These are phyloP conservation scores for Colletotrichum camelliae DNA, from an alignment of 2,329 filamentous ascomycete genomes.

Conservation along the genomic window DNA sequence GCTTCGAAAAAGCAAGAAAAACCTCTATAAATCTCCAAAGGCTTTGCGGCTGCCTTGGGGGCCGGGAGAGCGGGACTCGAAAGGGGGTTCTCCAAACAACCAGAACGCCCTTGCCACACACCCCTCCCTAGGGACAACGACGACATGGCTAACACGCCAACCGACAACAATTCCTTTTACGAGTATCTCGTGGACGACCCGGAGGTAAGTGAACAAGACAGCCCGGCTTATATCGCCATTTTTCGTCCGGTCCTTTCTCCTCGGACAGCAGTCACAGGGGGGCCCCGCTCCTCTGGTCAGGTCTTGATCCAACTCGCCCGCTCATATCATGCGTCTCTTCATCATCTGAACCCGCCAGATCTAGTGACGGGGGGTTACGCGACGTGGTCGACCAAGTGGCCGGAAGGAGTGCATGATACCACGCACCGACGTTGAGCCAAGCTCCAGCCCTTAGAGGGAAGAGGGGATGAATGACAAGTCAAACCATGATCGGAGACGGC, in stretches of 20 bases:
- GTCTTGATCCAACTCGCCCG: neutral
- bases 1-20: neutral
- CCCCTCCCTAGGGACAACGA: neutral
- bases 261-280: neutral
- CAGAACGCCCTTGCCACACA: neutral
- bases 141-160: constrained; percentile 12
- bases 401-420: neutral
- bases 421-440: neutral
- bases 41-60: neutral
- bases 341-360: neutral
- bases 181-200: constrained; percentile 14
- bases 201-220: constrained; percentile 10
- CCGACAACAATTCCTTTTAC: constrained; percentile 3
- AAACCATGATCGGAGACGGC: neutral
- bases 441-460: neutral
- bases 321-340: neutral
- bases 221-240: neutral
- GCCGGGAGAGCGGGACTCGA: neutral
- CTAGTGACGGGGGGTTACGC: neutral
- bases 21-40: constrained; percentile 11
- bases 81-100: constrained; percentile 2
- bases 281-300: neutral
- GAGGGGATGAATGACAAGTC: neutral
- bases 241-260: neutral
- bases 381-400: neutral